Base-by-base conservation (phyloP, 2,329 filamentous ascomycete genomes). In the Paraphaeosphaeria sporulosa region DNA sequence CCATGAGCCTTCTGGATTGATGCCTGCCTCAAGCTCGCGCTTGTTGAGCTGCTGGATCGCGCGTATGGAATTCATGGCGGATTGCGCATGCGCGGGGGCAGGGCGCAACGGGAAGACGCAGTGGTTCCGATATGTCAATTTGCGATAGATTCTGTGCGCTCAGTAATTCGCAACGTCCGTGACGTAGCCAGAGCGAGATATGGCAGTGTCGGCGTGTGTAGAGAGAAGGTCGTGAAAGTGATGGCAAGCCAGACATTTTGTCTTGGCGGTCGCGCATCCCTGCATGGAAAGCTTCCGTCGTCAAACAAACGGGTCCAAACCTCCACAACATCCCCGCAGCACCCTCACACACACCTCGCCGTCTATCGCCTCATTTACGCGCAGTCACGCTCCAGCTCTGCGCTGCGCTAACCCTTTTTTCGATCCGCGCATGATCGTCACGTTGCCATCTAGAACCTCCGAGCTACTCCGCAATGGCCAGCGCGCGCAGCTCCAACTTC, bases 21-120 rank as follows among this genome's bases (percentile, higher is more conserved):
- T 94, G 71, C 90, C 92, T 76, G 93, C 89, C 78, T 97, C 94
- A 63, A 99, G 91, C 80, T 99, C 95, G 69, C 89, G 90, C 82
- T 95, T 93, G 78, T 99, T 99, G 61, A 99, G 90, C 76, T 90
- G 89, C 78, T 96, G 92, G 62, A 97, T 95, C 60, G 93, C 90
- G 70, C 93, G 91, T 69, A 99, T 95, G 69, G 92, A 90, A 77
- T 99, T 97, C 95, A 99, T 99, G 30, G 67, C 82, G 71, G 2
- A 10, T 23, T 34, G 51, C 40, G 40, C 40, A 25, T 59, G 50
- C 40, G 44, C 55, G 57, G 47, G 46, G 51, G 53, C 19, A 17
- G 44, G 13, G 27, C 25, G n/a, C 15, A 23, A 53, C 13, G 40
- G 19, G 15, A 43, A 42, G n/a, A 27, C 30, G 36, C 38, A 34